Evolutionary conservation across 169 alveolate genomes (phyloP).

Genomic region (Cryptosporidium sp.): DNA sequence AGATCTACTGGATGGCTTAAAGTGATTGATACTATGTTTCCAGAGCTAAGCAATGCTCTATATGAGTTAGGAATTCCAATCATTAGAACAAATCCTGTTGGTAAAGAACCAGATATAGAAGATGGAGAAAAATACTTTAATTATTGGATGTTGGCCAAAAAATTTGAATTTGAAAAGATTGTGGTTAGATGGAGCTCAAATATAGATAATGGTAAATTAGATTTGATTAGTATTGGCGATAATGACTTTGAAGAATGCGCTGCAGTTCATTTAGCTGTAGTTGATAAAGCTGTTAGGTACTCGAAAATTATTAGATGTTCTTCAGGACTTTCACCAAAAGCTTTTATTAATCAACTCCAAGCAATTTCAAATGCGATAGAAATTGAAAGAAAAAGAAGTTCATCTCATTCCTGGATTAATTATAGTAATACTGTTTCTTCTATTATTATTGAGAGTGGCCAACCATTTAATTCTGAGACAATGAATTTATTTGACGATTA

Average conservation of each 20-base stretch:
- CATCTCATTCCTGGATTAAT: conserved; percentile 64
- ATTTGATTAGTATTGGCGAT: conserved; percentile 85
- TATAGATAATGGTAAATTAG: conserved; percentile 72
- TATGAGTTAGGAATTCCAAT: conserved; percentile 80
- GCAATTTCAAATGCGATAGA: conserved; percentile 47
- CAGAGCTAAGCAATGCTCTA: conserved; percentile 80
- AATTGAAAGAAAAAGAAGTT: conserved; percentile 58
- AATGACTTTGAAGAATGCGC: conserved; percentile 88
- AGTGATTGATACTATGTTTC: conserved; percentile 83
- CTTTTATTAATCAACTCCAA: conserved; percentile 33
- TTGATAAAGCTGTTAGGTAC: conserved; percentile 38
- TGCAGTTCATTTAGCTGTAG: conserved; percentile 75
- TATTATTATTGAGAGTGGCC: conserved; percentile 25
- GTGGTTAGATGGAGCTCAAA: conserved; percentile 46
- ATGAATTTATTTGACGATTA: conserved; percentile 8
- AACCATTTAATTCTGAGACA: not conserved
- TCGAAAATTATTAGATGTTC: conserved; percentile 62
- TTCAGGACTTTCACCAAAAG: conserved; percentile 67
- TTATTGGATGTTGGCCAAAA: conserved; percentile 88
- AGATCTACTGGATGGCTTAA: conserved; percentile 84
- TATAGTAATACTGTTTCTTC: conserved; percentile 69
- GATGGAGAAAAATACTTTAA: conserved; percentile 82
- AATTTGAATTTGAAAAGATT: conserved; percentile 50
- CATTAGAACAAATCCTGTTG: conserved; percentile 82
- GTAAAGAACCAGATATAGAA: conserved; percentile 81